phyloP scores from a whole-genome alignment of 208 protist species.

The Leishmania guyanensis region DNA sequence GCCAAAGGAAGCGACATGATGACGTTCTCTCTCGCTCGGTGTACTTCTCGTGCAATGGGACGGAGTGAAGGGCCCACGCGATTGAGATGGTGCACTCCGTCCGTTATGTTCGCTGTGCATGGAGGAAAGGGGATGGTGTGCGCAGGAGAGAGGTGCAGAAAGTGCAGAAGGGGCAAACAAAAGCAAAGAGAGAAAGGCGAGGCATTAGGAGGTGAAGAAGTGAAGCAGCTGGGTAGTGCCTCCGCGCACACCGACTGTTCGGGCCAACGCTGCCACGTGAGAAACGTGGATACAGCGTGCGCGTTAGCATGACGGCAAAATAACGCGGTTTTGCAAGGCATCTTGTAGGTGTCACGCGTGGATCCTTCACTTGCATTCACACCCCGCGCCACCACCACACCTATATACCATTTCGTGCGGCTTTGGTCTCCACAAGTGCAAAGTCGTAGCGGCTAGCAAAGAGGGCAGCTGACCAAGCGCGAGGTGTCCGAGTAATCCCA shows the following conservation, averaged over 20 bases:
- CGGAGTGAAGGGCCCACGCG: not conserved
- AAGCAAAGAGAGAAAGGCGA: not conserved
- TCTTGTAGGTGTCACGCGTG: not conserved
- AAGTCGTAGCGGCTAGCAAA: too few species aligned
- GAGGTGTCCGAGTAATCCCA: not conserved
- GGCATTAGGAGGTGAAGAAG: not conserved
- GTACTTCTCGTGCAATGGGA: not conserved
- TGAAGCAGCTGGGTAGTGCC: not conserved
- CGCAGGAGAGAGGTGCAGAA: not conserved
- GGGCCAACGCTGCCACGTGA: not conserved
- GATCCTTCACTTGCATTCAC: not conserved
- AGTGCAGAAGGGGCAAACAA: too few species aligned
- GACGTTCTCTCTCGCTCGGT: not conserved
- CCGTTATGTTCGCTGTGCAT: not conserved
- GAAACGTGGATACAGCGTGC: not conserved
- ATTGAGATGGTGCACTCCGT: not conserved
- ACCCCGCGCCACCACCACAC: not conserved
- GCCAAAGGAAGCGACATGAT: conserved; percentile 16
- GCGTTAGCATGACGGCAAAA: not conserved
- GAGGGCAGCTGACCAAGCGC: not conserved
- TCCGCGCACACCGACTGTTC: not conserved
- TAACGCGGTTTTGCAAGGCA: not conserved
- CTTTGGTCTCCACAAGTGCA: not conserved
- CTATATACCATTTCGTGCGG: not conserved
- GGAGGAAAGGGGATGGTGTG: not conserved